A percentile compares a stretch with the other conserved stretches of the same genome.
Conservation (phyloP, 495 filamentous ascomycete species). For the Aspergillus indologenus region DNA sequence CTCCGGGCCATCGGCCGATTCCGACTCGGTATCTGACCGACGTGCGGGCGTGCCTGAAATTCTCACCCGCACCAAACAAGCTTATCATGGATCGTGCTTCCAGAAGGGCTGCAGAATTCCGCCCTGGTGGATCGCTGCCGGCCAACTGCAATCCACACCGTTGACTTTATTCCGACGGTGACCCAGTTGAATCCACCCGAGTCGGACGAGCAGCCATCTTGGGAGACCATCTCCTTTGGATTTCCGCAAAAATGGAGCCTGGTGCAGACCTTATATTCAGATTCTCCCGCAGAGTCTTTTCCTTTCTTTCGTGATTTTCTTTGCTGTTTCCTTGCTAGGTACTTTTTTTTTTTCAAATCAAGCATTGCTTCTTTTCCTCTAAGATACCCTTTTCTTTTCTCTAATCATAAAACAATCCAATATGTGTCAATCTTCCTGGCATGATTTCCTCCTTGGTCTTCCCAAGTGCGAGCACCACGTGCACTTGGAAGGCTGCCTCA, state of each 20-base stretch:
- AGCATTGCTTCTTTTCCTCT: neutral
- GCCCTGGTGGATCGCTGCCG: neutral
- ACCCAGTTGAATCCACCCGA: neutral
- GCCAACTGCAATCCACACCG: neutral
- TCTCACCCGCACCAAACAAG: neutral
- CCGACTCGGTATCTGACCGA: neutral
- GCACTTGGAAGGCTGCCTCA: constrained; percentile 70
- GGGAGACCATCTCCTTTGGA: neutral
- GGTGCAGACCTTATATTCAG: neutral
- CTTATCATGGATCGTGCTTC: constrained; percentile 1
- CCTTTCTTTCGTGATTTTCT: neutral
- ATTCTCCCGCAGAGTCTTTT: neutral
- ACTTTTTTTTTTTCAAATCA: neutral
- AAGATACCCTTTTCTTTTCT: neutral
- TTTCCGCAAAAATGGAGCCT: neutral
- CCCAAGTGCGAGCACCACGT: constrained; percentile 82
- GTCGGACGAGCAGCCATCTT: neutral
- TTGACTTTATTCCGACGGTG: neutral
- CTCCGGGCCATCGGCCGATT: constrained; percentile 7
- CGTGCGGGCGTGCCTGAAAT: neutral
- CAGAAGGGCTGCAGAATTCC: neutral
- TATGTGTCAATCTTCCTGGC: constrained; percentile 42
- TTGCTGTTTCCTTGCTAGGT: neutral
- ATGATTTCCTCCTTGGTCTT: constrained; percentile 61
- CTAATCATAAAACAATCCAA: constrained; percentile 3